Evolutionary conservation across 192 early-diverging fungal genomes (phyloP).

Genomic region (Backusella liffmaniae): DNA sequence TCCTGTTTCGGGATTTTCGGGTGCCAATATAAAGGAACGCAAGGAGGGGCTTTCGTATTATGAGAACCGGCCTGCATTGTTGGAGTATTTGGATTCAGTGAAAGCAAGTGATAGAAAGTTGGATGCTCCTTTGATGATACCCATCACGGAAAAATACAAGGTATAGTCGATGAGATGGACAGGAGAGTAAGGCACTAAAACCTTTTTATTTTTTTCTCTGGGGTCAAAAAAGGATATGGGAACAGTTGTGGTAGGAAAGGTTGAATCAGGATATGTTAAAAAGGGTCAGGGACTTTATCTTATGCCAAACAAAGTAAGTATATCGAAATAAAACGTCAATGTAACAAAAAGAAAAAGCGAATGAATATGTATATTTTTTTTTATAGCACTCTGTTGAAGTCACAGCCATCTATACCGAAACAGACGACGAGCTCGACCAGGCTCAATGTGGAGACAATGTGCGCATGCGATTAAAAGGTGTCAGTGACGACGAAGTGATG

Average conservation of each 20-base stretch:
- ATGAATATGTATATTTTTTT: neutral
- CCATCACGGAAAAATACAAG: conserved; percentile 93
- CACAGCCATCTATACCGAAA: conserved; percentile 77
- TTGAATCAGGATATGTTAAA: conserved; percentile 91
- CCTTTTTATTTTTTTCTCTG: neutral
- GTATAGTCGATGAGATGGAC: conserved; percentile 19
- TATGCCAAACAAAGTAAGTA: conserved; percentile 86
- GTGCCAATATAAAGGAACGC: conserved; percentile 92
- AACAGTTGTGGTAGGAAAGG: conserved; percentile 89
- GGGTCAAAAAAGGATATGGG: conserved; percentile 83
- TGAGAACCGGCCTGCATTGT: conserved; percentile 80
- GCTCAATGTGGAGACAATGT: conserved; percentile 93
- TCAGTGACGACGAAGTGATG: conserved; percentile 90
- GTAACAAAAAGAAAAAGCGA: neutral
- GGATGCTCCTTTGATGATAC: conserved; percentile 86
- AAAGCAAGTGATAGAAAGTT: conserved; percentile 83
- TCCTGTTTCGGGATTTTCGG: conserved; percentile 95
- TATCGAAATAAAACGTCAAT: neutral
- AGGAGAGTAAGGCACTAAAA: neutral
- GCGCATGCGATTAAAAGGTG: conserved; percentile 78
- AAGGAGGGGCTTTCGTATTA: conserved; percentile 44
- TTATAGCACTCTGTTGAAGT: conserved; percentile 59
- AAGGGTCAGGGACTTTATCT: conserved; percentile 77
- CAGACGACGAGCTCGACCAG: conserved; percentile 68
- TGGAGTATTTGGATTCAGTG: conserved; percentile 84